Evolutionary conservation across 2,329 filamentous ascomycete genomes (phyloP), one percentile per base, ranked within the genome.

Genomic region (Penicillium sp.): DNA sequence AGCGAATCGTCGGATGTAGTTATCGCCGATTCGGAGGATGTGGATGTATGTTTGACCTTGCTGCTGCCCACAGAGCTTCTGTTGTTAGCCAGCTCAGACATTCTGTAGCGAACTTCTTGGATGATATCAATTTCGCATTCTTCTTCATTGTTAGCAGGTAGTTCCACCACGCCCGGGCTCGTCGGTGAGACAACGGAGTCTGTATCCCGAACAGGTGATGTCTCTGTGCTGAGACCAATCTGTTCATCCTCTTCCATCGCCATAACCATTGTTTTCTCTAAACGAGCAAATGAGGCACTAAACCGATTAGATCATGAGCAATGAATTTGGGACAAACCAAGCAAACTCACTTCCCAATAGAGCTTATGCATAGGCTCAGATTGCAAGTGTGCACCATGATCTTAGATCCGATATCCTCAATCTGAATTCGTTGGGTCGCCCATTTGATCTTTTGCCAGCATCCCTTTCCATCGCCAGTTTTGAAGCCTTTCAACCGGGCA

Each of bases 391-490:
- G 64, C 9, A 67, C 58, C 62, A 69, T 69, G 5, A 71, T 59
- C 40, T 65, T 69, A 5, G 67, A 68, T 47, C 63, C 67, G 10
- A 71, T 58, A 26, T 68, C 60, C 29, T 66, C 61, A 44, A 72
- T 60, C 10, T 69, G 62, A 16, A 45, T 55, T 40, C 63, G 55
- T 32, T 71, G 66, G n/a, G 63, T 64, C 5, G 50, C 54, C 67
- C 69, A 71, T 54, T 68, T 66, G 18, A 71, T 53, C 44, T 59
- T 67, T 48, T 63, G 60, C 70, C 69, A 71, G 31, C 69, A 64
- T 2, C 54, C 49, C 4, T 53, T 61, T 11, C 68, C 64, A 45
- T 69, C 65, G 0, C 61, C 56, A 11, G 61, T 55, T 11, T 62
- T 63, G 20, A 66, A 32, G 18, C 60, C 51, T 49, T 61, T 56